Percentiles rank a stretch among this genome's conserved stretches.
Conservation (phyloP, 2,329 filamentous ascomycete genomes). For the Nemania bipapillata region DNA sequence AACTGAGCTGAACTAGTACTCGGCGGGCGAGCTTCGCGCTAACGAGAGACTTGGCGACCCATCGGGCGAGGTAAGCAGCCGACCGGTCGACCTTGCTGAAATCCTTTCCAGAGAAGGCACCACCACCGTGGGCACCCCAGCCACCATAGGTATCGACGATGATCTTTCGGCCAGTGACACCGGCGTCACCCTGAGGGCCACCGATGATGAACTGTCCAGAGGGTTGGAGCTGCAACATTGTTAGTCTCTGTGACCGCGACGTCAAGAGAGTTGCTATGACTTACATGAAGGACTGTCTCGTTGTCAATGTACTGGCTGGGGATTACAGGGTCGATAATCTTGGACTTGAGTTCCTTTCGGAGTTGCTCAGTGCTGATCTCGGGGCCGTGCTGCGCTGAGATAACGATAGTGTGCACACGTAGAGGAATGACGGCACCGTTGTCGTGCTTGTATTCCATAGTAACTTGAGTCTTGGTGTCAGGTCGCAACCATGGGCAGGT, state of each 20-base stretch:
- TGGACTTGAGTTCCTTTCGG: constrained; percentile 93
- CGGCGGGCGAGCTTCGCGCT: constrained; percentile 88
- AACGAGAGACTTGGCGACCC: constrained; percentile 99
- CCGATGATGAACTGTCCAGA: constrained; percentile 99
- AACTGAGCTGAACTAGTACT: constrained; percentile 95
- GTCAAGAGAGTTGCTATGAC: constrained; percentile 49
- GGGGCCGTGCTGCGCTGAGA: constrained; percentile 92
- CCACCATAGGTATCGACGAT: constrained; percentile 99
- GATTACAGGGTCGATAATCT: constrained; percentile 96
- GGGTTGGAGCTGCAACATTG: constrained; percentile 75
- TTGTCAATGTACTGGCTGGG: constrained; percentile 92
- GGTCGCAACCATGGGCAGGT: constrained; percentile 92
- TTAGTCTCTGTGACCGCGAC: constrained; percentile 15
- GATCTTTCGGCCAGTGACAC: constrained; percentile 99
- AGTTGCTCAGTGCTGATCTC: constrained; percentile 90
- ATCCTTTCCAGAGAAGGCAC: constrained; percentile 99
- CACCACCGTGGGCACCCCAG: constrained; percentile 99
- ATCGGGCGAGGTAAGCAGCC: constrained; percentile 94
- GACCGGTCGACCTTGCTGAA: constrained; percentile 99
- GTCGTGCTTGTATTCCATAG: constrained; percentile 98
- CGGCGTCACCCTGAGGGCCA: constrained; percentile 98
- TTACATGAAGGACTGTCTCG: constrained; percentile 91
- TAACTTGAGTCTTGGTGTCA: constrained; percentile 99
- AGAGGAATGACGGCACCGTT: constrained; percentile 90
- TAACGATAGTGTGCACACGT: constrained; percentile 94